These are phyloP conservation scores for Thelonectria olida DNA, from an alignment of 2,329 filamentous ascomycete species.

Conservation along the genomic window DNA sequence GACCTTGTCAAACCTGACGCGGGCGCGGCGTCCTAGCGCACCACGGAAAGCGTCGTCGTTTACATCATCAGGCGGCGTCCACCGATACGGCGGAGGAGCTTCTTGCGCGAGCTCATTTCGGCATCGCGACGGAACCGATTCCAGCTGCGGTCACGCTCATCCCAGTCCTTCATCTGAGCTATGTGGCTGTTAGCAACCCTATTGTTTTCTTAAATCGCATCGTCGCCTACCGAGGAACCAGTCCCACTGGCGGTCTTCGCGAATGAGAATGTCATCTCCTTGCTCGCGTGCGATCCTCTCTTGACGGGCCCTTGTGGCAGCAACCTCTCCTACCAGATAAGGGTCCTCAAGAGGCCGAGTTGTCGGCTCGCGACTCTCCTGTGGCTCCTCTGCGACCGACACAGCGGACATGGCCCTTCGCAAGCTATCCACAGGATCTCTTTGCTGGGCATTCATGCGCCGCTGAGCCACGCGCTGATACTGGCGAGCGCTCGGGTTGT, in stretches of 20 bases:
- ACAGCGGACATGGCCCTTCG: slow-evolving; percentile 33
- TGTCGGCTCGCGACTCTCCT: slow-evolving; percentile 27
- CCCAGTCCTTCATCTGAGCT: slow-evolving; percentile 62
- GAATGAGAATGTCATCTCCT: slow-evolving; percentile 62
- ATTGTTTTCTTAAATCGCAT: slow-evolving; percentile 2
- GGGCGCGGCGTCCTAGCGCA: slow-evolving; percentile 34
- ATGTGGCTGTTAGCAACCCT: slow-evolving; percentile 20
- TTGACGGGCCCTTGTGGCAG: slow-evolving; percentile 65
- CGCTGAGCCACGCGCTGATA: slow-evolving; percentile 72
- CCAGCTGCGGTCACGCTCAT: slow-evolving; percentile 62
- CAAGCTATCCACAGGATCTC: slow-evolving; percentile 44
- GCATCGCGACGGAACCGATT: slow-evolving; percentile 51
- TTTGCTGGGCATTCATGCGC: slow-evolving; percentile 61
- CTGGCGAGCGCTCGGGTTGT: slow-evolving; percentile 64
- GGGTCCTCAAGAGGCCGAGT: slow-evolving; percentile 71
- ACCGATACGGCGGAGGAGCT: slow-evolving; percentile 53
- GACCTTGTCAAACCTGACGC: slow-evolving; percentile 26
- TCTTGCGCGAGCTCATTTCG: slow-evolving; percentile 47
- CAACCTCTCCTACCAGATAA: slow-evolving; percentile 72
- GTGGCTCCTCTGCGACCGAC: slow-evolving; percentile 23
- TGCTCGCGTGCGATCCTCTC: slow-evolving; percentile 66
- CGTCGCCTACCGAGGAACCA: slow-evolving; percentile 63
- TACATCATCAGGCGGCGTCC: slow-evolving; percentile 41
- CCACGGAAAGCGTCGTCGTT: slow-evolving; percentile 20
- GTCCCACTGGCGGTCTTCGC: slow-evolving; percentile 69